Conservation (phyloP, 192 early-diverging fungal genomes). For the Jimgerdemannia flammicorona region DNA sequence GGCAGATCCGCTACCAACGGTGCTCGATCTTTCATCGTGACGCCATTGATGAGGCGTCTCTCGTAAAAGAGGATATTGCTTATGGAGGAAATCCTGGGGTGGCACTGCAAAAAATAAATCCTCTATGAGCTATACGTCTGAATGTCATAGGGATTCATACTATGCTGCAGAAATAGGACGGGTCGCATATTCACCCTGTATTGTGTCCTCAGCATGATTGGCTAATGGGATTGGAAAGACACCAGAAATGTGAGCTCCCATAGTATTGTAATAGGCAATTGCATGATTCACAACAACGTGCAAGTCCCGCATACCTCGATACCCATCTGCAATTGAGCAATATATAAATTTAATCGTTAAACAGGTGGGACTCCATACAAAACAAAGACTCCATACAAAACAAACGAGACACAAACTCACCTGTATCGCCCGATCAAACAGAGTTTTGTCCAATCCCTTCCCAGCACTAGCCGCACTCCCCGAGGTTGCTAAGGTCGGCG, state of each 20-base stretch:
- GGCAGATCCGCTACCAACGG: conserved; percentile 47
- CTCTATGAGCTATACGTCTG: neutral
- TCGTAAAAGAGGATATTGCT: conserved; percentile 66
- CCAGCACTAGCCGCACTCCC: conserved; percentile 29
- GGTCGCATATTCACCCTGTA: conserved; percentile 46
- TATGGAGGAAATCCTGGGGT: conserved; percentile 56
- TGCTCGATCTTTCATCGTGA: conserved; percentile 19
- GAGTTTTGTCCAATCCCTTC: conserved; percentile 72
- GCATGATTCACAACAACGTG: too few species aligned
- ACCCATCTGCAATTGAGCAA: neutral
- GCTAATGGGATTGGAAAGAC: conserved; percentile 3
- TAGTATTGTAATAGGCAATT: too few species aligned
- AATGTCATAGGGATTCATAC: neutral
- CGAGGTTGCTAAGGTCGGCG: conserved; percentile 70
- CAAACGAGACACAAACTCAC: conserved; percentile 24
- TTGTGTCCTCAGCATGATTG: conserved; percentile 66
- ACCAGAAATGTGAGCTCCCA: too few species aligned
- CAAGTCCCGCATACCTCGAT: neutral
- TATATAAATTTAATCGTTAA: neutral
- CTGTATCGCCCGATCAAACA: conserved; percentile 74
- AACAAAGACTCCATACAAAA: neutral
- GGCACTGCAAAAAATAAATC: conserved; percentile 37
- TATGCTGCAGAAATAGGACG: too few species aligned
- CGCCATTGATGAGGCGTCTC: conserved; percentile 42
- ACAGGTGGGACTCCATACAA: neutral